phyloP scores from a whole-genome alignment of 345 rosid genomes.

The Theobroma cacao region DNA sequence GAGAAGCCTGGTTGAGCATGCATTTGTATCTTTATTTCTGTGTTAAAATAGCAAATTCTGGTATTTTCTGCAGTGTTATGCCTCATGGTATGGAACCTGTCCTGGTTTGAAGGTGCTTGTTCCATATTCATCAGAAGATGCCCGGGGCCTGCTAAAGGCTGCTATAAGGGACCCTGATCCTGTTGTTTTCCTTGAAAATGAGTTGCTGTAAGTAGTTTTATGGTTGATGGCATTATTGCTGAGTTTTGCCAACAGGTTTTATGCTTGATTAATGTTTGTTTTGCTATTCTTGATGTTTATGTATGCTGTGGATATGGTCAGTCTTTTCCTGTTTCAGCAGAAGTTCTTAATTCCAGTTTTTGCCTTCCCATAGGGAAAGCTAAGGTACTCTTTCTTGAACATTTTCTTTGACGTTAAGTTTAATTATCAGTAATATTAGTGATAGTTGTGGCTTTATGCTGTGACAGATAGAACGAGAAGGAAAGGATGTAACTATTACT shows the following conservation, averaged over 20 bases:
- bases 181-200: conserved; percentile 94
- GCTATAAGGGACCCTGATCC: conserved; percentile 98
- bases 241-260: background rate
- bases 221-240: background rate
- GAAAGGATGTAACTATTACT: conserved; percentile 81
- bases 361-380: conserved; percentile 96
- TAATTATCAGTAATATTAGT: conserved; percentile 3
- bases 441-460: conserved; percentile 1
- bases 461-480: conserved; percentile 83
- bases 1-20: background rate
- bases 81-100: conserved; percentile 83
- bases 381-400: conserved; percentile 45
- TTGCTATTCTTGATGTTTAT: conserved; percentile 10
- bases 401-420: background rate
- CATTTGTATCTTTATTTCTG: conserved; percentile 9
- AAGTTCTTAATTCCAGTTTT: conserved; percentile 88
- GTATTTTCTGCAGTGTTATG: conserved; percentile 69
- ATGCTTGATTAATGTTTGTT: conserved; percentile 3
- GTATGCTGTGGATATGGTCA: conserved; percentile 70
- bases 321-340: conserved; percentile 83
- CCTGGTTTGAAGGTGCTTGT: conserved; percentile 87
- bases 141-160: conserved; percentile 88
- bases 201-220: conserved; percentile 63
- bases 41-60: background rate
- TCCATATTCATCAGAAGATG: conserved; percentile 90